Evolutionary conservation across 2,329 filamentous ascomycete species (phyloP).

Genomic region (Sporothrix brasiliensis): DNA sequence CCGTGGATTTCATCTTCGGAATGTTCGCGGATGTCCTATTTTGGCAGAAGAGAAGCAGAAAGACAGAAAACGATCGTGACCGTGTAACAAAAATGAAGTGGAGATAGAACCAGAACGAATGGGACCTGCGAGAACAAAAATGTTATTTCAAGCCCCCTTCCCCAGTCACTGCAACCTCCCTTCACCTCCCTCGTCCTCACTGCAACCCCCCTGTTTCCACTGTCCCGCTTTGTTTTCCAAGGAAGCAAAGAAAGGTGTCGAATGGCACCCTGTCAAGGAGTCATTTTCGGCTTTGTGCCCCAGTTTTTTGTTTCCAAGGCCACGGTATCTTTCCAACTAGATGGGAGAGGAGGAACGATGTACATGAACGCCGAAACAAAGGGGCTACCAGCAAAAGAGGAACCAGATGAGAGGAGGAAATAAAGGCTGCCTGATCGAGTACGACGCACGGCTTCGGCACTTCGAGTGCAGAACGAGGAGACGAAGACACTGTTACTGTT

Average conservation of each 20-base stretch:
- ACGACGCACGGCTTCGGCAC: neutral
- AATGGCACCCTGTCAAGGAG: neutral
- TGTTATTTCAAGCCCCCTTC: neutral
- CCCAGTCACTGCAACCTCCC: neutral
- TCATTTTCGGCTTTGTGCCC: neutral
- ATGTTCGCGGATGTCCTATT: neutral
- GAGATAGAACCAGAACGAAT: neutral
- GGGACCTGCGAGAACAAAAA: neutral
- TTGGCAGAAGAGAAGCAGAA: neutral
- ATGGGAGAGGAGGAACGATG: neutral
- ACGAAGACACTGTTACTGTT: neutral
- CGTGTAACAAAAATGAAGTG: neutral
- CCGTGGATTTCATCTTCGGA: neutral
- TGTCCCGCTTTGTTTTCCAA: neutral
- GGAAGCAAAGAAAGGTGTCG: neutral
- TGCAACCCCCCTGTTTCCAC: conserved; percentile 1
- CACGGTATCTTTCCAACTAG: conserved; percentile 28
- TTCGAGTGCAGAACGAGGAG: neutral
- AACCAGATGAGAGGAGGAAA: neutral
- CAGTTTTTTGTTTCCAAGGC: conserved; percentile 33
- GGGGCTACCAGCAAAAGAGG: too few relatives aligned
- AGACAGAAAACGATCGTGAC: neutral
- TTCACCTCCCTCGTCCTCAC: neutral
- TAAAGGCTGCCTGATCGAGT: neutral
- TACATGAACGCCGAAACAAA: too few relatives aligned